These are phyloP conservation scores for Russula virescens DNA, from an alignment of 768 basidiomycete species.

Conservation along the genomic window DNA sequence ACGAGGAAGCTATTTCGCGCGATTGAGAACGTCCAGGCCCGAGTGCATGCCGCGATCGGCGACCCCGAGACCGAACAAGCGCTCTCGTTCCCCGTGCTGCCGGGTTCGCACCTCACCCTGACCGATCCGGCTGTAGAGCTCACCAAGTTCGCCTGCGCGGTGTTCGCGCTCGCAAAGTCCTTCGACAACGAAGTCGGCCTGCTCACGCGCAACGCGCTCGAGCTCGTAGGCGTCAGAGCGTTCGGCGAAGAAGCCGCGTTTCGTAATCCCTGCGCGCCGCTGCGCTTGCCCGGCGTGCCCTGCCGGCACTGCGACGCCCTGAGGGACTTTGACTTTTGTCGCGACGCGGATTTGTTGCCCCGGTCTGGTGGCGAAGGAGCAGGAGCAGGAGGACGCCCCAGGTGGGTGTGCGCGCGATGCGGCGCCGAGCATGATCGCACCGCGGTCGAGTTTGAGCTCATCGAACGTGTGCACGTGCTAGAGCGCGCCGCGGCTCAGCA, in stretches of 20 bases:
- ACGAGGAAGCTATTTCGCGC: constrained; percentile 73
- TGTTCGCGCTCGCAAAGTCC: constrained; percentile 74
- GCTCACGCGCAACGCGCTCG: constrained; percentile 82
- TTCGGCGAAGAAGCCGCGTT: constrained; percentile 83
- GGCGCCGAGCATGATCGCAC: constrained; percentile 84
- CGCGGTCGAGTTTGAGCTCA: constrained; percentile 80
- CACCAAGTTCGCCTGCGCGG: constrained; percentile 79
- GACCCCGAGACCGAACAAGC: constrained; percentile 47
- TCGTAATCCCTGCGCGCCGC: constrained; percentile 86
- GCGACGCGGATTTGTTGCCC: constrained; percentile 79
- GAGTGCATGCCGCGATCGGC: constrained; percentile 53
- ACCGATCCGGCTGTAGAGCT: constrained; percentile 84
- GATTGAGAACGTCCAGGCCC: constrained; percentile 56
- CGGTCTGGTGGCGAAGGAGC: constrained; percentile 42
- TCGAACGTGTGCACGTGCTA: constrained; percentile 65
- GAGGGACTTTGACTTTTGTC: constrained; percentile 92
- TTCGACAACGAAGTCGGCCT: constrained; percentile 82
- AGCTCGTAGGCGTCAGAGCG: constrained; percentile 79
- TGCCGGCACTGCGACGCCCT: constrained; percentile 82
- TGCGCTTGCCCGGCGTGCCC: constrained; percentile 80
- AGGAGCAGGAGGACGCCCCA: constrained; percentile 42
- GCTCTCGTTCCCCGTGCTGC: constrained; percentile 79
- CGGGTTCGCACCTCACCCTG: constrained; percentile 77
- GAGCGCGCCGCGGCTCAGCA: constrained; percentile 80
- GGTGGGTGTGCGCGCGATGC: constrained; percentile 69